A percentile compares a stretch with the other conserved stretches of the same genome.
Evolutionary conservation across 225 moss, liverwort and hornwort genomes (phyloP).

Genomic region (Takakia lepidozioides): DNA sequence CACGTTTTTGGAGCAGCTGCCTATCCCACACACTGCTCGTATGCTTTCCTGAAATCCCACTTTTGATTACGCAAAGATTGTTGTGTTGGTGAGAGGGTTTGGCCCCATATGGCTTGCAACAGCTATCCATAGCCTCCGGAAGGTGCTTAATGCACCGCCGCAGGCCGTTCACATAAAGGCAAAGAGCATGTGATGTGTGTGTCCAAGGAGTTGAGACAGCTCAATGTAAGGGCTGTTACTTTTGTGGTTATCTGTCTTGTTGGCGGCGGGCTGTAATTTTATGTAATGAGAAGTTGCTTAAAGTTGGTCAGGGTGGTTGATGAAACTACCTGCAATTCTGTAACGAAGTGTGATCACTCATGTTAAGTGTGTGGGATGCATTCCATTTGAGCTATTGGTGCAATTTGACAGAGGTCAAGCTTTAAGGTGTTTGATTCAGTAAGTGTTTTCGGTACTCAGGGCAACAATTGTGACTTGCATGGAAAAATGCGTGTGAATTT

Average conservation of each 20-base stretch:
- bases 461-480: too few relatives aligned
- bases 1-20: too few relatives aligned
- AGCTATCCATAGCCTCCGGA: conserved; percentile 1
- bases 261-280: not conserved
- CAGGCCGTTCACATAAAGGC: not conserved
- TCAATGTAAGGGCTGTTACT: not conserved
- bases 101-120: not conserved
- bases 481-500: too few relatives aligned
- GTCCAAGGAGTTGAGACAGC: not conserved
- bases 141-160: not conserved
- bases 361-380: too few relatives aligned
- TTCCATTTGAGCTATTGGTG: too few relatives aligned
- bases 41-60: not conserved
- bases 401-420: too few relatives aligned
- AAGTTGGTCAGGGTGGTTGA: too few relatives aligned
- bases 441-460: too few relatives aligned
- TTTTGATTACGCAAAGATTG: conserved; percentile 1
- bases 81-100: not conserved
- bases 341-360: too few relatives aligned
- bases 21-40: not conserved
- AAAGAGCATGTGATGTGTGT: not conserved
- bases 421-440: too few relatives aligned
- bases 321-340: too few relatives aligned
- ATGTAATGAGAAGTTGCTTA: too few relatives aligned
- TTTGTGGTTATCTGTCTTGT: not conserved